Evolutionary conservation across 2,329 filamentous ascomycete genomes (phyloP).

Genomic region (Colletotrichum graminicola): DNA sequence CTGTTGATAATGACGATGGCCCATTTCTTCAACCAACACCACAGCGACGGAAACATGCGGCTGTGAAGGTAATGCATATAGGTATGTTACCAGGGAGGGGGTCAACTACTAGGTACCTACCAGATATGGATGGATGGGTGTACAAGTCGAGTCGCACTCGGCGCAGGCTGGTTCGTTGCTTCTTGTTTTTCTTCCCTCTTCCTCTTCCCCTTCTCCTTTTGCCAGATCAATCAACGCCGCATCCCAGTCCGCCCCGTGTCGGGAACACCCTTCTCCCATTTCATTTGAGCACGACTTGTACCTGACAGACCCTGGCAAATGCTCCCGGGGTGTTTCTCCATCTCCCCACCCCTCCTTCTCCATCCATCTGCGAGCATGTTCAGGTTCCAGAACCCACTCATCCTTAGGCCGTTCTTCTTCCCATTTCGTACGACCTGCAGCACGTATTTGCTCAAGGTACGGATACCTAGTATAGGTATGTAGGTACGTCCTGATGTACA

Average conservation of each 20-base stretch:
- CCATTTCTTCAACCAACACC: background rate
- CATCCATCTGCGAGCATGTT: constrained; percentile 18
- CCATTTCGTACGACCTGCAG: background rate
- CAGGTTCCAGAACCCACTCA: constrained; percentile 36
- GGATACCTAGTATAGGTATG: background rate
- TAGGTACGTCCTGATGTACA: background rate
- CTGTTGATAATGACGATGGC: background rate
- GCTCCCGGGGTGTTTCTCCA: background rate
- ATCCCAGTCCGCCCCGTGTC: background rate
- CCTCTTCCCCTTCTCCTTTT: background rate
- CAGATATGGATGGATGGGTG: too few relatives aligned
- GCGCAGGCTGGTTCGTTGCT: background rate
- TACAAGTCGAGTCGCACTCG: background rate
- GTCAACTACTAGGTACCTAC: background rate
- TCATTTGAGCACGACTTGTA: background rate
- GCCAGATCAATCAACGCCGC: background rate
- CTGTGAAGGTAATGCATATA: background rate
- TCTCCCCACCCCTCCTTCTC: background rate
- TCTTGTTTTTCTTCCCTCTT: background rate
- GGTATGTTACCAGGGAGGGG: too few relatives aligned
- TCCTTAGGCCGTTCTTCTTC: constrained; percentile 7
- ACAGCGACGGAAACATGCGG: background rate
- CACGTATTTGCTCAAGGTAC: too few relatives aligned
- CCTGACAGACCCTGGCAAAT: background rate
- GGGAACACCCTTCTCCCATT: background rate